A percentile compares a stretch with the other conserved stretches of the same genome.
Evolutionary conservation across 495 filamentous ascomycete genomes (phyloP).

Genomic region (Penicillium flavigenum): DNA sequence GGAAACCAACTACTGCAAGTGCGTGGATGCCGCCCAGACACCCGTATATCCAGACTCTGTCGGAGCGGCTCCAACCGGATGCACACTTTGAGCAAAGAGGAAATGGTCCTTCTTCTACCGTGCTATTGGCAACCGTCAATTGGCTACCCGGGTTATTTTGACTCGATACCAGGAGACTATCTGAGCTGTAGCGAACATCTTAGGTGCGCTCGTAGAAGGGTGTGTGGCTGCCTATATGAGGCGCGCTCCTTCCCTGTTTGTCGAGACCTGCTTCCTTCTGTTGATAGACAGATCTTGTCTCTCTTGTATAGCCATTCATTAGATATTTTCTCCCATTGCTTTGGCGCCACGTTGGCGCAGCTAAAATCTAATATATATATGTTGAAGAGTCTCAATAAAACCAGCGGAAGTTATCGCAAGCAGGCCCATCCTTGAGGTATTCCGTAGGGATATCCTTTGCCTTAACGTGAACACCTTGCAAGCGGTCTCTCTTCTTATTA

Average conservation of each 20-base stretch:
- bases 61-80: constrained; percentile 22
- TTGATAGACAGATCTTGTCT: no score
- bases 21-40: background rate
- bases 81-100: constrained; percentile 2
- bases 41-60: constrained; percentile 19
- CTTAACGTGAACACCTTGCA: constrained; percentile 56
- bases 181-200: background rate
- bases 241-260: no score
- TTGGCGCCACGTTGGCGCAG: no score
- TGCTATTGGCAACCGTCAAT: background rate
- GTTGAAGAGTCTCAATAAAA: constrained; percentile 39
- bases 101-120: background rate
- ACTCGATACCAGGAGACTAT: background rate
- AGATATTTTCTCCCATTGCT: no score
- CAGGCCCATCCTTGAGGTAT: constrained; percentile 62
- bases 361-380: background rate
- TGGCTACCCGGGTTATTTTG: background rate
- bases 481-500: constrained; percentile 61
- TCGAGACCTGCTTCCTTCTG: no score
- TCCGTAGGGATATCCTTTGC: constrained; percentile 67
- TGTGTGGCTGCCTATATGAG: background rate
- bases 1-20: constrained; percentile 4
- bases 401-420: constrained; percentile 65
- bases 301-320: no score
- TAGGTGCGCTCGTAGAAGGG: no score